phyloP scores from a whole-genome alignment of 805 yeast genomes.

The Nakazawaea peltata region DNA sequence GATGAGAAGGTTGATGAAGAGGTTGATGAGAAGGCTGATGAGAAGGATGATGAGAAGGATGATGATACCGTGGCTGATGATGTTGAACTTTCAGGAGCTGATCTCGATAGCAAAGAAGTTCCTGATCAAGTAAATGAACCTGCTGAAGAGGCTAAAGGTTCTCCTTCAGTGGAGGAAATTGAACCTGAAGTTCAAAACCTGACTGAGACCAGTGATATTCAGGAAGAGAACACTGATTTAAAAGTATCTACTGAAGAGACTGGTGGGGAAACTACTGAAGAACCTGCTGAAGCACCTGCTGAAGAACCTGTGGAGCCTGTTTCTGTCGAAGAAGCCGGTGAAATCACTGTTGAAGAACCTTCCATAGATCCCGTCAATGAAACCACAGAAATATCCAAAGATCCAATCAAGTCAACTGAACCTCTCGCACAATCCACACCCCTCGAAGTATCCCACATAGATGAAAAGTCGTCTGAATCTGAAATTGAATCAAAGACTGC shows the following conservation, averaged over 20 bases:
- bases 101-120: neutral
- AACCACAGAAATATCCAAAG: too few relatives aligned
- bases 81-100: neutral
- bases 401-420: too few relatives aligned
- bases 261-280: neutral
- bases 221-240: neutral
- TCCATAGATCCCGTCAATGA: too few relatives aligned
- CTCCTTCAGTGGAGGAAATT: neutral
- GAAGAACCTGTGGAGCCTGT: neutral
- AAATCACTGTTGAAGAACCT: neutral
- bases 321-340: neutral
- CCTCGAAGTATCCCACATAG: too few relatives aligned
- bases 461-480: too few relatives aligned
- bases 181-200: neutral
- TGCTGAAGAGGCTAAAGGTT: neutral
- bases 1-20: neutral
- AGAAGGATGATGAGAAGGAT: slow-evolving; percentile 3
- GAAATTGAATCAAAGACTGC: too few relatives aligned
- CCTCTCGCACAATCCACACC: too few relatives aligned
- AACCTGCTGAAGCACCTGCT: neutral
- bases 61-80: slow-evolving; percentile 1
- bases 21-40: neutral
- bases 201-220: neutral
- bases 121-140: neutral
- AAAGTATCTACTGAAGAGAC: too few relatives aligned